phyloP scores from a whole-genome alignment of 1,139 yeast species.

The Suhomyces maxii region DNA sequence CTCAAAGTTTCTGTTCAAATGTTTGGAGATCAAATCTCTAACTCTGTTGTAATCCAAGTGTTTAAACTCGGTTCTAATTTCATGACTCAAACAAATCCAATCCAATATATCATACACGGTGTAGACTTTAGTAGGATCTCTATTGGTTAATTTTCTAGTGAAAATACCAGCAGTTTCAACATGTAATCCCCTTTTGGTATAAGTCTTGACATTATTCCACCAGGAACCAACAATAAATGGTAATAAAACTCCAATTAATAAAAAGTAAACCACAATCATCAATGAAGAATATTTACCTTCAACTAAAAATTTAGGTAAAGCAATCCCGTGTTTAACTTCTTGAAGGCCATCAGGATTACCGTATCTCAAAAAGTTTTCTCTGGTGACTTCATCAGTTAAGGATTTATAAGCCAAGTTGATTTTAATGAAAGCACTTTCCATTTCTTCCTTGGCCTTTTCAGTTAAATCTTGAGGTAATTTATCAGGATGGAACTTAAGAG shows the following conservation, averaged over 20 bases:
- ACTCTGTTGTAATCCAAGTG: conserved; percentile 49
- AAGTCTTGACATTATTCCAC: conserved; percentile 85
- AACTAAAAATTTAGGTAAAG: conserved; percentile 87
- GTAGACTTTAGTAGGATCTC: conserved; percentile 73
- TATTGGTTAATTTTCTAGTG: conserved; percentile 62
- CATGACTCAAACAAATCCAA: conserved; percentile 64
- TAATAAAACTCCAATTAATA: conserved; percentile 71
- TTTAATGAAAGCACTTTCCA: conserved; percentile 77
- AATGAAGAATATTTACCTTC: conserved; percentile 78
- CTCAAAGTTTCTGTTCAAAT: conserved; percentile 53
- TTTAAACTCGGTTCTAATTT: conserved; percentile 47
- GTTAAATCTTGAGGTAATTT: conserved; percentile 70
- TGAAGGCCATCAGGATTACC: conserved; percentile 99
- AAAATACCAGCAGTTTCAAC: conserved; percentile 78
- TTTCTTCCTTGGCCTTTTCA: conserved; percentile 52
- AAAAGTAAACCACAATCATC: conserved; percentile 62
- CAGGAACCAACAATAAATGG: conserved; percentile 81
- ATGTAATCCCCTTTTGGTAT: conserved; percentile 82
- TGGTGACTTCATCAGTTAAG: conserved; percentile 83
- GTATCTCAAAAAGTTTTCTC: conserved; percentile 77
- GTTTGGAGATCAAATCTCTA: conserved; percentile 51
- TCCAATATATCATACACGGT: conserved; percentile 60
- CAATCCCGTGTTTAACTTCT: conserved; percentile 93
- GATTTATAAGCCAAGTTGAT: conserved; percentile 94
- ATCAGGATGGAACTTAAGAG: conserved; percentile 92